Conservation (phyloP, 1,284 basidiomycete species). For the Ceratorhiza oryzae-sativae region DNA sequence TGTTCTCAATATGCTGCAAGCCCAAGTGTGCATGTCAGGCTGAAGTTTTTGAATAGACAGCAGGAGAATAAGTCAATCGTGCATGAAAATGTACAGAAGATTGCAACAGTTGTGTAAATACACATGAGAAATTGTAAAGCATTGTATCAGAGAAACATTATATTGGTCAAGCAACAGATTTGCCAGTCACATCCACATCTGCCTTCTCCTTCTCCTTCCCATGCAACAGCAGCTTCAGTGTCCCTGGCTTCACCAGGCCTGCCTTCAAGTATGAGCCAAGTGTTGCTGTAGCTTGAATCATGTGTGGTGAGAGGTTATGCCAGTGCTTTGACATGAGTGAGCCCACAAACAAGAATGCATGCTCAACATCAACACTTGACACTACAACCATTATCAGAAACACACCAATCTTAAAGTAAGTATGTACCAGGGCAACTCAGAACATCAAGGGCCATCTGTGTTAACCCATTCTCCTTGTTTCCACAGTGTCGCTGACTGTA, state of each 20-base stretch:
- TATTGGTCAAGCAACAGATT: no score
- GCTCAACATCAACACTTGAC: conserved; percentile 14
- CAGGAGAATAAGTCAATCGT: no score
- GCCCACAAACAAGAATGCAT: background rate
- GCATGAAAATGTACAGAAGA: no score
- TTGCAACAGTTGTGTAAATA: no score
- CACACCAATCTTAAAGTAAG: background rate
- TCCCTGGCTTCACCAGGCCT: background rate
- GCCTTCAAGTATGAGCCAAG: conserved; percentile 12
- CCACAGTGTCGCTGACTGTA: background rate
- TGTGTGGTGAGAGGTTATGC: background rate
- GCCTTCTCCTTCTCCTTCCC: background rate
- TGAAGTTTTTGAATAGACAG: no score
- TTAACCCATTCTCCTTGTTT: conserved; percentile 5
- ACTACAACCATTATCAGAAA: conserved; percentile 3
- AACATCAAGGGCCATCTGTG: conserved; percentile 17
- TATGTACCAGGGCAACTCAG: conserved; percentile 2
- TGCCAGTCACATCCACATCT: background rate
- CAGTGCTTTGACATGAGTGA: background rate
- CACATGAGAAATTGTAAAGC: background rate
- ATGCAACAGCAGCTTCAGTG: background rate
- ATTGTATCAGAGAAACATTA: background rate
- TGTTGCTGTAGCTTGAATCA: conserved; percentile 2
- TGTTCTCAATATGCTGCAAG: background rate
- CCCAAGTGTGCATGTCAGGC: background rate